phyloP scores from a whole-genome alignment of 805 yeast species.

The Jamesozyma jinghongensis region DNA sequence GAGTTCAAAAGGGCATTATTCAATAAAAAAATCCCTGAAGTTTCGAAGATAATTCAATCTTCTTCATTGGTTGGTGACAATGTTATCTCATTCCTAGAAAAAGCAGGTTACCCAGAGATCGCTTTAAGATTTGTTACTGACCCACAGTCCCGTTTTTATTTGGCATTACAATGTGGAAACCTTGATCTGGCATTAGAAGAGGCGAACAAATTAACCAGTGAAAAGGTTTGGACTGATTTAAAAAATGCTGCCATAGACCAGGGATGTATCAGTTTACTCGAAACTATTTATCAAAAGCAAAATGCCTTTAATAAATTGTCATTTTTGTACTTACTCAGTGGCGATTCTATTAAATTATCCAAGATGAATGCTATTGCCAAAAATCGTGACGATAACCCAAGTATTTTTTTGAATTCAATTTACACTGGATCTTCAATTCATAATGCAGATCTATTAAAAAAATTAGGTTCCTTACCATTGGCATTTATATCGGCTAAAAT shows the following conservation, averaged over 20 bases:
- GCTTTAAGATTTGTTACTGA: slow-evolving; percentile 95
- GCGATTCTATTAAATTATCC: slow-evolving; percentile 61
- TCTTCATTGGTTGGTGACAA: slow-evolving; percentile 95
- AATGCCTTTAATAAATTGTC: slow-evolving; percentile 81
- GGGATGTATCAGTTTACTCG: slow-evolving; percentile 80
- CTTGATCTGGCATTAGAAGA: slow-evolving; percentile 77
- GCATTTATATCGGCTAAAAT: slow-evolving; percentile 90
- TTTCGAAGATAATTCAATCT: slow-evolving; percentile 72
- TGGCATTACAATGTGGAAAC: slow-evolving; percentile 89
- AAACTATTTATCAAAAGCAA: slow-evolving; percentile 78
- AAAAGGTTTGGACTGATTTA: slow-evolving; percentile 67
- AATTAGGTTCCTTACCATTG: slow-evolving; percentile 73
- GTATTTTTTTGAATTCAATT: slow-evolving; percentile 74
- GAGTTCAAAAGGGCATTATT: slow-evolving; percentile 88
- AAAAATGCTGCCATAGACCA: slow-evolving; percentile 80
- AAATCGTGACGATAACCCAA: slow-evolving; percentile 67
- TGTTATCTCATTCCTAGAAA: slow-evolving; percentile 87
- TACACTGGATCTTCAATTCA: slow-evolving; percentile 65
- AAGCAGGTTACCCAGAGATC: slow-evolving; percentile 93
- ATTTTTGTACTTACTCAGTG: slow-evolving; percentile 75
- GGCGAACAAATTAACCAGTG: slow-evolving; percentile 65
- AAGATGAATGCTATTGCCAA: slow-evolving; percentile 87
- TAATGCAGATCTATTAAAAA: slow-evolving; percentile 64
- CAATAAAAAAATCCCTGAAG: slow-evolving; percentile 83
- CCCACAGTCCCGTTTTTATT: slow-evolving; percentile 87